Conservation (phyloP, 2,329 filamentous ascomycete species). For the Aspergillus aculeatinus region DNA sequence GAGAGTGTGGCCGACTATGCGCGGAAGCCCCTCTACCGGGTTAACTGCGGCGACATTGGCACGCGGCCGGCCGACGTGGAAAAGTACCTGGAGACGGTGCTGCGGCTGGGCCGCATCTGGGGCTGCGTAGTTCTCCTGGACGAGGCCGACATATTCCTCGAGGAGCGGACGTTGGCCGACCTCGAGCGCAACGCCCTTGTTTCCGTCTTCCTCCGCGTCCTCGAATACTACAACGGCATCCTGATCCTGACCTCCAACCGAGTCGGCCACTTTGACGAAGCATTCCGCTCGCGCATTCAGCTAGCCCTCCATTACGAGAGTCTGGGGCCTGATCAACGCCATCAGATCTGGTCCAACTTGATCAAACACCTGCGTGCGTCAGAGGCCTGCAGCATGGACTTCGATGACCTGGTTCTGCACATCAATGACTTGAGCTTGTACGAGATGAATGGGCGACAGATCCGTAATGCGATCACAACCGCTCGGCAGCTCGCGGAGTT, state of each 20-base stretch:
- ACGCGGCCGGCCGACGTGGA: conserved; percentile 19
- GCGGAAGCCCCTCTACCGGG: too few relatives aligned
- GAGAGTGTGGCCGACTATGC: too few relatives aligned
- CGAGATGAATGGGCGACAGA: conserved; percentile 2
- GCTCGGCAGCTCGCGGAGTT: background rate
- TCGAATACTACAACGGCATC: conserved; percentile 29
- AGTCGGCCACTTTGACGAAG: conserved; percentile 6
- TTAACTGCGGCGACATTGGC: conserved; percentile 43
- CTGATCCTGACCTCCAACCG: background rate
- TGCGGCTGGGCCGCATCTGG: conserved; percentile 43
- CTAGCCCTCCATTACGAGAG: background rate
- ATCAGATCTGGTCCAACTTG: too few relatives aligned
- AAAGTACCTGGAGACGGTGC: conserved; percentile 46
- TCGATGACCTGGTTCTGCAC: background rate
- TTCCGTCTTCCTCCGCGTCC: conserved; percentile 33
- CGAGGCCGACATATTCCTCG: conserved; percentile 41
- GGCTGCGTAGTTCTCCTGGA: conserved; percentile 53
- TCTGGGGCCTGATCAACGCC: too few relatives aligned
- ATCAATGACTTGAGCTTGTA: too few relatives aligned
- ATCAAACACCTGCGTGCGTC: background rate
- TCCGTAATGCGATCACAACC: background rate
- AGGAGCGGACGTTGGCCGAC: conserved; percentile 38
- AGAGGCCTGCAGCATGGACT: too few relatives aligned
- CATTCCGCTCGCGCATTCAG: background rate
- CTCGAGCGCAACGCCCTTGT: conserved; percentile 48